Percentiles rank a stretch among this genome's conserved stretches.
These are phyloP conservation scores for Thraustochytrium sp. DNA, from an alignment of 352 stramenopile species.

Conservation along the genomic window DNA sequence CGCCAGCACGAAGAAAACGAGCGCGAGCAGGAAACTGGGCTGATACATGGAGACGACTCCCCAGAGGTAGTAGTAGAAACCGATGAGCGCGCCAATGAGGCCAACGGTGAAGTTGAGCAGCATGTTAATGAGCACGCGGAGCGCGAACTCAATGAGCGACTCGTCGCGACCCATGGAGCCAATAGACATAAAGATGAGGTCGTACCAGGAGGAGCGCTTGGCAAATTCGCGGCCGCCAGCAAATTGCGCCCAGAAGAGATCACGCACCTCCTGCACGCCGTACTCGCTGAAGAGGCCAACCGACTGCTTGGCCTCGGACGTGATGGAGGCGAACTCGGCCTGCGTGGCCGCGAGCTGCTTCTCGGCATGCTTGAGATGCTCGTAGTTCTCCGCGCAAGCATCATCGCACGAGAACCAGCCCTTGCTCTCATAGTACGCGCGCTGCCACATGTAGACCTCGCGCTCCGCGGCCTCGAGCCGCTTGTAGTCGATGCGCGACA, in stretches of 20 bases:
- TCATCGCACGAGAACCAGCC: constrained; percentile 64
- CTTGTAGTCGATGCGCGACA: constrained; percentile 43
- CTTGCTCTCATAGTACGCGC: constrained; percentile 58
- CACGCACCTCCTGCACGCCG: constrained; percentile 60
- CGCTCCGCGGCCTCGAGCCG: constrained; percentile 23
- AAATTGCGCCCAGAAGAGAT: constrained; percentile 67
- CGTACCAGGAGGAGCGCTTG: constrained; percentile 56
- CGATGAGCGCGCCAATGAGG: constrained; percentile 59
- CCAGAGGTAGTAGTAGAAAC: constrained; percentile 64
- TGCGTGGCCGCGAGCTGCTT: constrained; percentile 54
- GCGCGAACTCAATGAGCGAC: constrained; percentile 57
- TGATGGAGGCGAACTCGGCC: constrained; percentile 57
- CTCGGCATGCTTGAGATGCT: constrained; percentile 54
- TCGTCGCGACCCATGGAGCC: constrained; percentile 62
- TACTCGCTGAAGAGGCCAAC: constrained; percentile 63
- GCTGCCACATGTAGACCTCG: constrained; percentile 33
- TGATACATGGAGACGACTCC: constrained; percentile 61
- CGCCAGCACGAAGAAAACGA: constrained; percentile 60
- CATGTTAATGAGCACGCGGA: constrained; percentile 57
- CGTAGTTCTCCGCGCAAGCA: constrained; percentile 61
- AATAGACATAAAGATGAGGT: constrained; percentile 59
- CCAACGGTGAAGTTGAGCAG: constrained; percentile 66
- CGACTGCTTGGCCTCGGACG: constrained; percentile 60
- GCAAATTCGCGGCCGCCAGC: constrained; percentile 60
- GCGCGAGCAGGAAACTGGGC: constrained; percentile 56